Percentiles rank a stretch among this genome's conserved stretches.
These are phyloP conservation scores for Claviceps arundinis DNA, from an alignment of 2,329 filamentous ascomycete genomes.

Conservation along the genomic window DNA sequence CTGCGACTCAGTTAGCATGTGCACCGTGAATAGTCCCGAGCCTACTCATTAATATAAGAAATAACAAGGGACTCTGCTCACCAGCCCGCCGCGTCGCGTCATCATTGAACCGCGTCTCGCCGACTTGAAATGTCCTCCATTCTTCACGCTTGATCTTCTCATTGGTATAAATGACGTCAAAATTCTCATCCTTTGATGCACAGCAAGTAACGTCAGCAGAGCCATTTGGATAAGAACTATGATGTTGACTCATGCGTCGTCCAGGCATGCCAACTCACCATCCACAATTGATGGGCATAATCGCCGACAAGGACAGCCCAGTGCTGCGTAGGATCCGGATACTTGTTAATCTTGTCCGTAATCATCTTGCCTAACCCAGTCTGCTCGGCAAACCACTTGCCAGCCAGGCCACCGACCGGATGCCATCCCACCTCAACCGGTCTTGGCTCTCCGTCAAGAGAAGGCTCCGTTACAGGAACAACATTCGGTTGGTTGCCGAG, in stretches of 20 bases:
- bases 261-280: constrained; percentile 24
- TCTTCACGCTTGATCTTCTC: constrained; percentile 29
- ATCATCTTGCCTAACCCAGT: constrained; percentile 43
- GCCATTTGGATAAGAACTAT: not conserved
- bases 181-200: constrained; percentile 30
- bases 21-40: not conserved
- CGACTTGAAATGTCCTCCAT: constrained; percentile 38
- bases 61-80: constrained; percentile 14
- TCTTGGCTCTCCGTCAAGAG: constrained; percentile 17
- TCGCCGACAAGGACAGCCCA: constrained; percentile 45
- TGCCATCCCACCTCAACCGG: constrained; percentile 44
- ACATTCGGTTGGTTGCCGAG: constrained; percentile 19
- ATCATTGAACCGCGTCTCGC: constrained; percentile 40
- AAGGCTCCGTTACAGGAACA: constrained; percentile 16
- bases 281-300: constrained; percentile 45
- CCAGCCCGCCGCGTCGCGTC: constrained; percentile 36
- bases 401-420: constrained; percentile 40
- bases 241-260: not conserved
- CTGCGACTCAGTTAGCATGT: constrained; percentile 15
- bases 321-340: constrained; percentile 46
- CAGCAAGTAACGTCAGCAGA: not conserved
- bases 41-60: not conserved
- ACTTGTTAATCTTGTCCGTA: constrained; percentile 38
- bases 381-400: constrained; percentile 45
- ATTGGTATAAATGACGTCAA: constrained; percentile 45